phyloP scores from a whole-genome alignment of 2,329 filamentous ascomycete genomes.

The Leptodontidium sp. region DNA sequence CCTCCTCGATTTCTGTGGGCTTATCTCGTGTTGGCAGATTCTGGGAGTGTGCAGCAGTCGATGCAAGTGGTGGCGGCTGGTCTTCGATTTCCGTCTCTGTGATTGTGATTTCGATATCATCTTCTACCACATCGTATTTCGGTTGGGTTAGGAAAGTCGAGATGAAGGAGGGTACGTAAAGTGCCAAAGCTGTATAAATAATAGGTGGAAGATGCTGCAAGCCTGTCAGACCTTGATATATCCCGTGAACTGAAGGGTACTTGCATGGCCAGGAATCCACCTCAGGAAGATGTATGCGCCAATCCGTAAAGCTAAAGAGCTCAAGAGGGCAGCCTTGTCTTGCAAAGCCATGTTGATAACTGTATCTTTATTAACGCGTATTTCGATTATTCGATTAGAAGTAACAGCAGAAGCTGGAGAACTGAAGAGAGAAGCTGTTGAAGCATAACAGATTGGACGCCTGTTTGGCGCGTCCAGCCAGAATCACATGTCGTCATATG shows the following conservation, averaged over 20 bases:
- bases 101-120: conserved; percentile 65
- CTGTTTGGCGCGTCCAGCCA: not conserved
- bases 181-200: conserved; percentile 67
- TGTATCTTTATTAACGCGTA: not conserved
- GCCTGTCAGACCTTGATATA: conserved; percentile 22
- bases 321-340: conserved; percentile 44
- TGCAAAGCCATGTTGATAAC: conserved; percentile 34
- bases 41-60: conserved; percentile 41
- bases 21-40: conserved; percentile 42
- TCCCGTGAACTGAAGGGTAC: conserved; percentile 26
- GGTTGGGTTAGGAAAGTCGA: conserved; percentile 64
- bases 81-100: conserved; percentile 55
- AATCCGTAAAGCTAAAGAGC: conserved; percentile 59
- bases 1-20: conserved; percentile 52
- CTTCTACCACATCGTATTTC: conserved; percentile 63
- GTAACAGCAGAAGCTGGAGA: conserved; percentile 1
- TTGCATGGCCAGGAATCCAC: conserved; percentile 55
- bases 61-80: conserved; percentile 43
- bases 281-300: conserved; percentile 66
- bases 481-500: conserved; percentile 14
- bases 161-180: conserved; percentile 72
- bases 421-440: conserved; percentile 9
- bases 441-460: conserved; percentile 18
- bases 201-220: conserved; percentile 50
- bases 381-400: not conserved